Evolutionary conservation across 2,329 filamentous ascomycete species (phyloP), one percentile per base, ranked within the genome.

Genomic region (Elsinoe australis): DNA sequence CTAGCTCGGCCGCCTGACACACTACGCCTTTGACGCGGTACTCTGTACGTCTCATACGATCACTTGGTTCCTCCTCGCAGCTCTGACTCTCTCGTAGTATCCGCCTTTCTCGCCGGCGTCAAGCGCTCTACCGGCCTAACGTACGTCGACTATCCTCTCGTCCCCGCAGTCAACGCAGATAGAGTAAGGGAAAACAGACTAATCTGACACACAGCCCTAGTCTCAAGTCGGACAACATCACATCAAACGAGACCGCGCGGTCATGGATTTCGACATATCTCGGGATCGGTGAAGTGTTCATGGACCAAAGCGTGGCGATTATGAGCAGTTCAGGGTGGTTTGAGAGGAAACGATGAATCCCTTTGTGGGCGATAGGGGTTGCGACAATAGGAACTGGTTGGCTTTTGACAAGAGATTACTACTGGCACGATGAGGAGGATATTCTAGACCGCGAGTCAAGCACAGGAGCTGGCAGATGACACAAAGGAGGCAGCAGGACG

Each of bases 121-220:
- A 94, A 94, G 73, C 87, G 92, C 59, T 95, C 90, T 55, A 96
- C 92, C 53, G 92, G 92, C 62, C 76, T 98, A 71, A 95, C 89
- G 92, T 98, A 85, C 79, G 86, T 84, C 58, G n/a, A n/a, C n/a
- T n/a, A n/a, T 51, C 52, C 55, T 50, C 46, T 46, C 32, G 48
- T 36, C 49, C 45, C 54, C 41, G 12, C 34, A 45, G 19, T 26
- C 22, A n/a, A 28, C 32, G n/a, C 24, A 31, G 49, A 5, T 18
- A 10, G 10, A 42, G 28, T 9, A 22, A 9, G 35, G 50, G 51
- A 26, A 47, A 19, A 46, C 32, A 38, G 34, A 31, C 45, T 53
- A 52, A 53, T 51, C 52, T 54, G 78, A 71, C 58, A 63, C 64
- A 58, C 59, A 82, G 76, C 64, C 75, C 78, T 69, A 95, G 92